These are phyloP conservation scores for Notholithocarpus densiflorus DNA, from an alignment of 306 rosid genomes.

Conservation along the genomic window DNA sequence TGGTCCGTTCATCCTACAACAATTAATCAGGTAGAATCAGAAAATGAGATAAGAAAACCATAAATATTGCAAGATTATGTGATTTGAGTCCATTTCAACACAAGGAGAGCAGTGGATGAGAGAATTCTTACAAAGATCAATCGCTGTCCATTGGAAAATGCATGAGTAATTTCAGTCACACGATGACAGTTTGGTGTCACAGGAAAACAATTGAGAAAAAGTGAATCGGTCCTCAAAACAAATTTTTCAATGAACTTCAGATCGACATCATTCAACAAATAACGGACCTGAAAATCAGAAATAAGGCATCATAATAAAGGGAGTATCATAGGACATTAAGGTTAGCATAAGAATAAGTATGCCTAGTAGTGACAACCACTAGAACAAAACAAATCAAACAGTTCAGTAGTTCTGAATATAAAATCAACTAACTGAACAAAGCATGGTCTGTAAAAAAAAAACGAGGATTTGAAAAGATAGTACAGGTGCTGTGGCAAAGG, in stretches of 20 bases:
- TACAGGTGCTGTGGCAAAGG: not conserved
- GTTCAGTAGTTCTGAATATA: not conserved
- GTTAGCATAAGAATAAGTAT: slow-evolving; percentile 10
- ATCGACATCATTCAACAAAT: slow-evolving; percentile 66
- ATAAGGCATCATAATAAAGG: not conserved
- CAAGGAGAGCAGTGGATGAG: slow-evolving; percentile 11
- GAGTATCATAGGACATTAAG: slow-evolving; percentile 1
- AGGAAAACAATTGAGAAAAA: slow-evolving; percentile 52
- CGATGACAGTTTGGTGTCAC: slow-evolving; percentile 92
- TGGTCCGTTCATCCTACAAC: slow-evolving; percentile 77
- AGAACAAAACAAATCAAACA: not conserved
- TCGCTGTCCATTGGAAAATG: slow-evolving; percentile 54
- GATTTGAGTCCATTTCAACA: slow-evolving; percentile 14
- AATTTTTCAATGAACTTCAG: slow-evolving; percentile 48
- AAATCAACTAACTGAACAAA: not conserved
- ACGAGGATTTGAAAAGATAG: not conserved
- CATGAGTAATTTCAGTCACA: slow-evolving; percentile 61
- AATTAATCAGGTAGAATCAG: slow-evolving; percentile 30
- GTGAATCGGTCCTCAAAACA: slow-evolving; percentile 51
- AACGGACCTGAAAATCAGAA: slow-evolving; percentile 59
- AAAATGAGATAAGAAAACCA: slow-evolving; percentile 23
- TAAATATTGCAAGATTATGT: not conserved
- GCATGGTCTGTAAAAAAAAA: not conserved
- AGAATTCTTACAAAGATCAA: slow-evolving; percentile 62
- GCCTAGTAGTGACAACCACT: not conserved